Evolutionary conservation across 345 rosid genomes (phyloP).

Genomic region (Odontarrhena argentea): DNA sequence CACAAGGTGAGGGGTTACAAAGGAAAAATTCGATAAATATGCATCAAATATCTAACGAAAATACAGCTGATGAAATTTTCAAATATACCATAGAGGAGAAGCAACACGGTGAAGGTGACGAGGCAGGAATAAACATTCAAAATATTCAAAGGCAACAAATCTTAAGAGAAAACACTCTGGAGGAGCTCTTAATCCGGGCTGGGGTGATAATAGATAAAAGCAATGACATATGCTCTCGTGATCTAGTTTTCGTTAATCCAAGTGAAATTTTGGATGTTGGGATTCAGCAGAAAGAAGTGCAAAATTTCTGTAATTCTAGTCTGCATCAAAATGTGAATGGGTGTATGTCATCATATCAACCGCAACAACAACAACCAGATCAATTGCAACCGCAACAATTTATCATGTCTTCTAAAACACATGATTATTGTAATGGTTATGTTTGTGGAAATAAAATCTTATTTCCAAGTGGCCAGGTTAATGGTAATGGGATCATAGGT

Average conservation of each 20-base stretch:
- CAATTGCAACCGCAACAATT: conserved; percentile 44
- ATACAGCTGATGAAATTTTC: conserved; percentile 84
- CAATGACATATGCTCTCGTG: conserved; percentile 45
- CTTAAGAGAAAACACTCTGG: conserved; percentile 76
- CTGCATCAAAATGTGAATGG: conserved; percentile 62
- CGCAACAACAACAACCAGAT: conserved; percentile 45
- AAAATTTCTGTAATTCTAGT: conserved; percentile 42
- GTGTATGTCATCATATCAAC: conserved; percentile 45
- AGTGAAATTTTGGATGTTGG: conserved; percentile 48
- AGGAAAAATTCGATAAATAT: conserved; percentile 71
- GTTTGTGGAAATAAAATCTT: conserved; percentile 40
- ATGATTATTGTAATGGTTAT: conserved; percentile 40
- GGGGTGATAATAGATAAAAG: conserved; percentile 45
- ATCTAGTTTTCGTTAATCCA: conserved; percentile 21
- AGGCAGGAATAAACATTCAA: conserved; percentile 41
- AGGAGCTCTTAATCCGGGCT: conserved; percentile 73
- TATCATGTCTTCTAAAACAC: conserved; percentile 53
- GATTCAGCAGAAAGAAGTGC: conserved; percentile 50
- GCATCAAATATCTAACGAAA: conserved; percentile 73
- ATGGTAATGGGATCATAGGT: conserved; percentile 51
- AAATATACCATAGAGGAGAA: conserved; percentile 55
- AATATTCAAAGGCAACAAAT: conserved; percentile 67
- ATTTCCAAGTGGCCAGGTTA: conserved; percentile 44
- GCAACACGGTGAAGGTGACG: conserved; percentile 31
- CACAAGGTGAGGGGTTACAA: conserved; percentile 53